Conservation (phyloP, 371 early-diverging fungal genomes). For the Mucor lusitanicus region DNA sequence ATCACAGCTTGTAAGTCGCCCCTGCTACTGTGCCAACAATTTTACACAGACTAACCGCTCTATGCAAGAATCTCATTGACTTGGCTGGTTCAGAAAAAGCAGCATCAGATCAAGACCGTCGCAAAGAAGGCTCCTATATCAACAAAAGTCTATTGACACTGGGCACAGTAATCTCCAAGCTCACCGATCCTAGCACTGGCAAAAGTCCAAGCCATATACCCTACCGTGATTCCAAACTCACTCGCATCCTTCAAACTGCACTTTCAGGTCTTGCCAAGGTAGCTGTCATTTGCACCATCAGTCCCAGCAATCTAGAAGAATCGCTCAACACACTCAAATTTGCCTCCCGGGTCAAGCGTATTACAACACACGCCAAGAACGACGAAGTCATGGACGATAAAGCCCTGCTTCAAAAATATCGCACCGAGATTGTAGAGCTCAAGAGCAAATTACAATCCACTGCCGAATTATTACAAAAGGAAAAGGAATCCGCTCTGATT, state of each 20-base stretch:
- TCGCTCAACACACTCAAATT: slow-evolving; percentile 89
- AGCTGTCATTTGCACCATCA: slow-evolving; percentile 84
- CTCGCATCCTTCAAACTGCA: slow-evolving; percentile 87
- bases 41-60: background rate
- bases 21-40: background rate
- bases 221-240: slow-evolving; percentile 93
- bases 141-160: slow-evolving; percentile 88
- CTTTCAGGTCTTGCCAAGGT: slow-evolving; percentile 82
- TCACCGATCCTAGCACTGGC: slow-evolving; percentile 33
- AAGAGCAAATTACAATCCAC: slow-evolving; percentile 73
- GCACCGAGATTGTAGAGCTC: slow-evolving; percentile 81
- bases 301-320: slow-evolving; percentile 76
- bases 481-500: slow-evolving; percentile 40
- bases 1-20: slow-evolving; percentile 58
- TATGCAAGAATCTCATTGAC: slow-evolving; percentile 83
- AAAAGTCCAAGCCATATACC: slow-evolving; percentile 66
- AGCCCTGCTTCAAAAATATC: slow-evolving; percentile 84
- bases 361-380: slow-evolving; percentile 66
- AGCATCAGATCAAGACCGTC: slow-evolving; percentile 68
- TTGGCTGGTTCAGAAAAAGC: slow-evolving; percentile 98
- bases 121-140: slow-evolving; percentile 93
- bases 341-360: slow-evolving; percentile 79
- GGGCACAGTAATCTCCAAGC: slow-evolving; percentile 88
- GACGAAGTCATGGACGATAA: slow-evolving; percentile 83
- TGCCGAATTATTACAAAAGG: slow-evolving; percentile 39